Conservation (phyloP, 495 filamentous ascomycete genomes). For the Wilcoxina mikolae region DNA sequence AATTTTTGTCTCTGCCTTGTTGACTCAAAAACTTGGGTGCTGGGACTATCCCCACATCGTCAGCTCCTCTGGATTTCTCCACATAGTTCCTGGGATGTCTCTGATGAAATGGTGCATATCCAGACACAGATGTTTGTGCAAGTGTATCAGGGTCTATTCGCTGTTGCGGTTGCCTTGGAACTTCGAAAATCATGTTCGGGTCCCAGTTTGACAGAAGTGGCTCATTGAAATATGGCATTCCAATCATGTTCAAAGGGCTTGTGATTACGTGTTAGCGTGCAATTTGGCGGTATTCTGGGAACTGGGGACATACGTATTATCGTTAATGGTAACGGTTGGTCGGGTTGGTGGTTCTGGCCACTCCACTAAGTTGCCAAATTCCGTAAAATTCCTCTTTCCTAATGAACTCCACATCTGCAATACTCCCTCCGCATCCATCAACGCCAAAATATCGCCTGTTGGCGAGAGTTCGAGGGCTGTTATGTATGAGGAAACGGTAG, state of each 20-base stretch:
- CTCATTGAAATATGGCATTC: conserved; percentile 89
- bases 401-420: conserved; percentile 88
- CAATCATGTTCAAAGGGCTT: conserved; percentile 68
- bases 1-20: conserved; percentile 56
- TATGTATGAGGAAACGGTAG: conserved; percentile 56
- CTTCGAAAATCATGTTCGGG: conserved; percentile 61
- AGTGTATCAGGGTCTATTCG: conserved; percentile 62
- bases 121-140: conserved; percentile 50
- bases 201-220: conserved; percentile 80
- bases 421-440: conserved; percentile 62
- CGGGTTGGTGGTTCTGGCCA: conserved; percentile 44
- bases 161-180: conserved; percentile 58
- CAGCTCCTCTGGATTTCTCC: conserved; percentile 41
- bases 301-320: conserved; percentile 46
- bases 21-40: conserved; percentile 88
- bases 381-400: conserved; percentile 76
- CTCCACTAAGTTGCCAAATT: conserved; percentile 64
- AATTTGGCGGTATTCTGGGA: neutral
- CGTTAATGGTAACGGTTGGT: conserved; percentile 46
- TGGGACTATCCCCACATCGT: conserved; percentile 31
- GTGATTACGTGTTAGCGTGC: neutral
- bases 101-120: conserved; percentile 62
- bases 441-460: conserved; percentile 73
- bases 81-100: conserved; percentile 62
- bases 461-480: conserved; percentile 69